These are phyloP conservation scores for Sonneratia caseolaris DNA, from an alignment of 345 rosid genomes.

Conservation along the genomic window DNA sequence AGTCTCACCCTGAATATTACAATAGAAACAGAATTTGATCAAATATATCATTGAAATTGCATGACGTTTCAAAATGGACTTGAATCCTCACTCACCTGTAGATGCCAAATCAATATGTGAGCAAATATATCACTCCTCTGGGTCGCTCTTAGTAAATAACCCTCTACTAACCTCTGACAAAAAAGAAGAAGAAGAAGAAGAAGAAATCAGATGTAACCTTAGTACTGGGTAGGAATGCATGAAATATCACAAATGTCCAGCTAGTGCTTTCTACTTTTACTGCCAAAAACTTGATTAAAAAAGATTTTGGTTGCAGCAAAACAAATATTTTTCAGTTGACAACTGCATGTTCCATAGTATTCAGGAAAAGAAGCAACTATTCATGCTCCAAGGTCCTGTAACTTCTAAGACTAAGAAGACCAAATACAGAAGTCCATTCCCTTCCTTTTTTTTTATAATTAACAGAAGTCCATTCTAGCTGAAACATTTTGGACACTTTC, in stretches of 20 bases:
- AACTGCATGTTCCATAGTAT: background rate
- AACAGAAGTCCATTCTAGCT: background rate
- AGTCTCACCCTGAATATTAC: slow-evolving; percentile 62
- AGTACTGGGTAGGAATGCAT: background rate
- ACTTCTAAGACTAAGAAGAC: background rate
- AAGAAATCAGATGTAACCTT: background rate
- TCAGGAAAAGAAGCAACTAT: background rate
- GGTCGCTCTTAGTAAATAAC: slow-evolving; percentile 94
- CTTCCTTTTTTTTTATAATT: too few relatives aligned
- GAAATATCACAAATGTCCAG: background rate
- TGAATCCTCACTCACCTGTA: slow-evolving; percentile 49
- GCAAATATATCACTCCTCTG: slow-evolving; percentile 95
- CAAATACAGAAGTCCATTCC: background rate
- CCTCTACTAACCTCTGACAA: slow-evolving; percentile 81
- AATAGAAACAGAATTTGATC: background rate
- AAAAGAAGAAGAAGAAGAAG: background rate
- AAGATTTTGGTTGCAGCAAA: background rate
- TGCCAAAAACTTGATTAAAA: background rate
- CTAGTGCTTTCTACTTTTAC: background rate
- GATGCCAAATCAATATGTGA: slow-evolving; percentile 96
- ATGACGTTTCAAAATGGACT: background rate
- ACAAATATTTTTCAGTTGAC: background rate
- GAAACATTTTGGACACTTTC: background rate
- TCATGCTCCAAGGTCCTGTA: background rate
- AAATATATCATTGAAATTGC: background rate